Percentiles rank a stretch among this genome's conserved stretches.
Conservation (phyloP, 352 stramenopile genomes). For the Globisporangium polare region DNA sequence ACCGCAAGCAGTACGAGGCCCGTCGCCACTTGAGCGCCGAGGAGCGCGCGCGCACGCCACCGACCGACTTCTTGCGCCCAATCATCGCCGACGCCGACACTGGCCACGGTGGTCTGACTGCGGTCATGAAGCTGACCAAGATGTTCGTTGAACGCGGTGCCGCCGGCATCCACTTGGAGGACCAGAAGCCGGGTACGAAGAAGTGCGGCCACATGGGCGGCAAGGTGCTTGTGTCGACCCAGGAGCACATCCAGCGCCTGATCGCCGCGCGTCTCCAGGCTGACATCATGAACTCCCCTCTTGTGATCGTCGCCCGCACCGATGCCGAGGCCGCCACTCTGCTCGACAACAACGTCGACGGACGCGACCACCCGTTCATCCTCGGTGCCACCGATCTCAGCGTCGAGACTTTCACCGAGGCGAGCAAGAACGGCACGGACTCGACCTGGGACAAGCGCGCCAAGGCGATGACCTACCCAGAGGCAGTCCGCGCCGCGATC, state of each 20-base stretch:
- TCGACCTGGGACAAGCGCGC: conserved; percentile 90
- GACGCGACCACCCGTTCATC: conserved; percentile 97
- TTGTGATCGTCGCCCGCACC: conserved; percentile 96
- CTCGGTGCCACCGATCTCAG: conserved; percentile 92
- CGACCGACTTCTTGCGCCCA: conserved; percentile 95
- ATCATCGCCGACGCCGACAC: conserved; percentile 98
- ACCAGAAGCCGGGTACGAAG: conserved; percentile 98
- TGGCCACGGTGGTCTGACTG: conserved; percentile 94
- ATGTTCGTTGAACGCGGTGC: conserved; percentile 98
- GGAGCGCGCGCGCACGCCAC: conserved; percentile 67
- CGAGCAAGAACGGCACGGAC: conserved; percentile 58
- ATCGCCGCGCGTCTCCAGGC: conserved; percentile 94
- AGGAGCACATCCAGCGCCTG: conserved; percentile 97
- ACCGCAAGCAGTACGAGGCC: conserved; percentile 96
- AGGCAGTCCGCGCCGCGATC: conserved; percentile 87
- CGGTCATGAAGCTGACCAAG: conserved; percentile 98
- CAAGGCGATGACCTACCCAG: conserved; percentile 95
- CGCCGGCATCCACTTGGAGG: conserved; percentile 98
- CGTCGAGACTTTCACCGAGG: conserved; percentile 84
- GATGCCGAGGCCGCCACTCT: conserved; percentile 97
- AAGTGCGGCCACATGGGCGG: conserved; percentile 99
- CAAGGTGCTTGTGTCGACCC: conserved; percentile 96
- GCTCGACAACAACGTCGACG: conserved; percentile 97
- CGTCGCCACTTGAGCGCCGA: conserved; percentile 77
- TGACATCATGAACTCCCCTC: conserved; percentile 94